A percentile compares a stretch with the other conserved stretches of the same genome.
These are phyloP conservation scores for Trametes cubensis DNA, from an alignment of 768 basidiomycete species.

Conservation along the genomic window DNA sequence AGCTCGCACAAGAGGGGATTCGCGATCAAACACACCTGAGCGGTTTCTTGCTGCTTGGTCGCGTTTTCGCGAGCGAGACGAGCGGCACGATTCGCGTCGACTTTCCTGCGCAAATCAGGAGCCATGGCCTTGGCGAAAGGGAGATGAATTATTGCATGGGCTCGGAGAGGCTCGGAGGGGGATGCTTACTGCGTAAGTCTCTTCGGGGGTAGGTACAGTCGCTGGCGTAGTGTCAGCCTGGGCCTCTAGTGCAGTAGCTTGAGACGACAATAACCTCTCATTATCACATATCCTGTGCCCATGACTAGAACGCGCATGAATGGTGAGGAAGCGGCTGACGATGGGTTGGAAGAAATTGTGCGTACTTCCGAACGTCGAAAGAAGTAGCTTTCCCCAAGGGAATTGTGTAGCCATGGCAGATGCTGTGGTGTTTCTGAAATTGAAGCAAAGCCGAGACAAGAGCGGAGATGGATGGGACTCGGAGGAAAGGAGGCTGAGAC, in stretches of 20 bases:
- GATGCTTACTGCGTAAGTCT: constrained; percentile 39
- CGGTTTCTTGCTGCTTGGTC: constrained; percentile 31
- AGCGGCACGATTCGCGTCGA: constrained; percentile 41
- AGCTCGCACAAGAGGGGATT: not conserved
- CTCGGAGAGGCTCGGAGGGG: not conserved
- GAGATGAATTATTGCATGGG: not conserved
- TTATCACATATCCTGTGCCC: constrained; percentile 36
- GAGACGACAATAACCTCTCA: constrained; percentile 31
- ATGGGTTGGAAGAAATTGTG: not conserved
- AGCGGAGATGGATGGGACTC: not conserved
- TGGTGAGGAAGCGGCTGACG: not conserved
- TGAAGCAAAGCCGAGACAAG: not conserved
- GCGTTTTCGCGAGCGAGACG: constrained; percentile 38
- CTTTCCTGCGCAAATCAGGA: constrained; percentile 40
- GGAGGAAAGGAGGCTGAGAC: not conserved
- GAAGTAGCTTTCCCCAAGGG: constrained; percentile 36
- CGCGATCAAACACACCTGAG: constrained; percentile 31
- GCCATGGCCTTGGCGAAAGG: constrained; percentile 36
- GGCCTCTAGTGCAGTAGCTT: not conserved
- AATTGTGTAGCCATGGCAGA: constrained; percentile 28
- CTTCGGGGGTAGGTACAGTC: constrained; percentile 37
- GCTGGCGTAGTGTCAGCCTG: constrained; percentile 18
- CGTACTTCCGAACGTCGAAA: constrained; percentile 35
- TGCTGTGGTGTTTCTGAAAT: not conserved
- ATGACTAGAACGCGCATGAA: constrained; percentile 31